Evolutionary conservation across 352 stramenopile genomes (phyloP).

Genomic region (Phytopythium helicoides): DNA sequence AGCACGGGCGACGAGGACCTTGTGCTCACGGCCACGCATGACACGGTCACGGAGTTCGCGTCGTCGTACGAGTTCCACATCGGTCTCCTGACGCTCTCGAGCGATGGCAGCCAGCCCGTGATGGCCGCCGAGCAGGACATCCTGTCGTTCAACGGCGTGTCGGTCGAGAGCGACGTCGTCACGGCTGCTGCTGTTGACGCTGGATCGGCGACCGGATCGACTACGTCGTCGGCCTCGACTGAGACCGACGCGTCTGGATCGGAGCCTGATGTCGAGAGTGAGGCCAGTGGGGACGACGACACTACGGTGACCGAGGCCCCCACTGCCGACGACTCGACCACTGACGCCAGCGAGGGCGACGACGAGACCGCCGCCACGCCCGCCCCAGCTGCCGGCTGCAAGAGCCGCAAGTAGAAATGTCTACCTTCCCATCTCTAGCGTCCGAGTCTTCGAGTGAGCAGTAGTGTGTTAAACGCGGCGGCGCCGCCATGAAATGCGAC

Average conservation of each 20-base stretch:
- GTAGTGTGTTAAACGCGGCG: no score
- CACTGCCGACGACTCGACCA: background rate
- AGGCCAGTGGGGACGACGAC: background rate
- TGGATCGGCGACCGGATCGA: background rate
- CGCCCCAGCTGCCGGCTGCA: slow-evolving; percentile 3
- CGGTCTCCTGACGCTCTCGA: slow-evolving; percentile 41
- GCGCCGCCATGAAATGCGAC: background rate
- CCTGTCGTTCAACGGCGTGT: slow-evolving; percentile 42
- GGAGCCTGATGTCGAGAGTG: background rate
- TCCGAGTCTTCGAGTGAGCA: background rate
- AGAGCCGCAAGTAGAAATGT: slow-evolving; percentile 6
- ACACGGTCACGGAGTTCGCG: slow-evolving; percentile 18
- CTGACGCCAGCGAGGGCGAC: background rate
- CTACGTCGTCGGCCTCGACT: background rate
- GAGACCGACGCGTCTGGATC: background rate
- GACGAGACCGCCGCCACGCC: background rate
- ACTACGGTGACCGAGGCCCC: background rate
- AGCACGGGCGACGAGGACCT: slow-evolving; percentile 38
- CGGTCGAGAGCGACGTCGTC: slow-evolving; percentile 24
- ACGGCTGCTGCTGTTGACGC: slow-evolving; percentile 3
- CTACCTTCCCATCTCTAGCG: background rate
- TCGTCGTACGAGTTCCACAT: slow-evolving; percentile 39
- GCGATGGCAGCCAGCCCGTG: slow-evolving; percentile 26
- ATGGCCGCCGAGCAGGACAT: slow-evolving; percentile 38
- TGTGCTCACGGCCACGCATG: slow-evolving; percentile 29